These are phyloP conservation scores for Chenopodium suecicum DNA, from an alignment of 148 eudicot species.

Conservation along the genomic window DNA sequence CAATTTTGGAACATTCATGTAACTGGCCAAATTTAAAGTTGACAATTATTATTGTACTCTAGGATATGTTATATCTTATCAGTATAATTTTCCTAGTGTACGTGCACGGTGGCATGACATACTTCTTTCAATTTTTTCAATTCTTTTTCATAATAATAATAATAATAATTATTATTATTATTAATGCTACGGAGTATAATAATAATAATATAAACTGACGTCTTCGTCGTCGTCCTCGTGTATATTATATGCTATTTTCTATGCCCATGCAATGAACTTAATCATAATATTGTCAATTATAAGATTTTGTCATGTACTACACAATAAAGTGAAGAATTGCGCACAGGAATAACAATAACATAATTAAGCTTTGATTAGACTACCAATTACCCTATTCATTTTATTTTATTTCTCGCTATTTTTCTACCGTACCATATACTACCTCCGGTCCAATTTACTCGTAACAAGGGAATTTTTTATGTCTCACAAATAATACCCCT, in stretches of 20 bases:
- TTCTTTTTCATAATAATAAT: background rate
- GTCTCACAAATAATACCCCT: too few relatives aligned
- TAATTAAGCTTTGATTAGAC: too few relatives aligned
- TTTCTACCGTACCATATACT: too few relatives aligned
- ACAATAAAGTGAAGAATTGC: background rate
- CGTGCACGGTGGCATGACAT: slow-evolving; percentile 26
- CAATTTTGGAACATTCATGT: slow-evolving; percentile 26
- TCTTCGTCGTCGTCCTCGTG: background rate
- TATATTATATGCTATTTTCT: background rate
- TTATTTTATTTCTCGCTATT: too few relatives aligned
- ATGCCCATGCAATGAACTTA: background rate
- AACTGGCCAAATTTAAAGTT: slow-evolving; percentile 12
- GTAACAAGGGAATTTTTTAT: too few relatives aligned
- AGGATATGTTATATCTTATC: slow-evolving; percentile 4
- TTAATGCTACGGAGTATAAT: background rate
- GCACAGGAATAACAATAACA: too few relatives aligned
- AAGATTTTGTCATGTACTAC: slow-evolving; percentile 9
- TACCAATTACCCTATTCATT: too few relatives aligned
- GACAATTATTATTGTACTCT: slow-evolving; percentile 9
- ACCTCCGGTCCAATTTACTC: too few relatives aligned
- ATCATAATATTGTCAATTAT: slow-evolving; percentile 3
- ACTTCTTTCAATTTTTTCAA: slow-evolving; percentile 9
- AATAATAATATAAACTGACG: background rate
- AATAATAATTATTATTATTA: background rate
- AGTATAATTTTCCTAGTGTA: slow-evolving; percentile 2